phyloP scores from a whole-genome alignment of 1,284 basidiomycete species.

The Ceratorhiza oryzae-sativae region DNA sequence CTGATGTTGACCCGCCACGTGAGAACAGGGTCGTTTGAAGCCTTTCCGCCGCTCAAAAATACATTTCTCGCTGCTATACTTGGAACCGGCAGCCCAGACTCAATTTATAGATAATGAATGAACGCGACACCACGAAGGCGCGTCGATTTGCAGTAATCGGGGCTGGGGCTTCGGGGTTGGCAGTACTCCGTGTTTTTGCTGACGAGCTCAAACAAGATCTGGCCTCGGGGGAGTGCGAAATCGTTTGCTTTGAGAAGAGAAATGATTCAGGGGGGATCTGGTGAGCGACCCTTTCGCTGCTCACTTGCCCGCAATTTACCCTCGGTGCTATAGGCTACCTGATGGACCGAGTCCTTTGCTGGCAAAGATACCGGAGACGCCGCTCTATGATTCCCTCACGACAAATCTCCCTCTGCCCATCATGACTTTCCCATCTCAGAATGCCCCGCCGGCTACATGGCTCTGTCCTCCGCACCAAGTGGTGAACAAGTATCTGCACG shows the following conservation, averaged over 20 bases:
- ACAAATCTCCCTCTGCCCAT: conserved; percentile 77
- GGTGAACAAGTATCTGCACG: conserved; percentile 70
- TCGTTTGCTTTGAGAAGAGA: conserved; percentile 26
- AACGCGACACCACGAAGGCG: neutral
- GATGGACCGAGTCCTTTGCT: neutral
- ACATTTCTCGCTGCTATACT: neutral
- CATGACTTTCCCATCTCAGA: conserved; percentile 69
- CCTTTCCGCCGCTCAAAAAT: neutral
- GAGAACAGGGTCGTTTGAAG: neutral
- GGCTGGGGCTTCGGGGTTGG: conserved; percentile 27
- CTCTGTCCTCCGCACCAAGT: conserved; percentile 66
- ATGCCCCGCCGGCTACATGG: conserved; percentile 71
- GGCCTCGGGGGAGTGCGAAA: conserved; percentile 16
- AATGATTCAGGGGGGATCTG: conserved; percentile 30
- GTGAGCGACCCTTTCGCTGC: neutral
- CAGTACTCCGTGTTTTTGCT: conserved; percentile 3
- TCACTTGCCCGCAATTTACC: neutral
- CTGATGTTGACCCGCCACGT: conserved; percentile 4
- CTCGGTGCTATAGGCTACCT: conserved; percentile 14
- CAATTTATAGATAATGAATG: neutral
- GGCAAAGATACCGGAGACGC: conserved; percentile 52
- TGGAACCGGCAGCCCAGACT: neutral
- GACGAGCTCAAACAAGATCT: conserved; percentile 32
- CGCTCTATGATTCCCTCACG: conserved; percentile 76
- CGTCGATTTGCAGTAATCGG: conserved; percentile 29